phyloP scores from a whole-genome alignment of 129 eudicot species.

The Logfia minima region DNA sequence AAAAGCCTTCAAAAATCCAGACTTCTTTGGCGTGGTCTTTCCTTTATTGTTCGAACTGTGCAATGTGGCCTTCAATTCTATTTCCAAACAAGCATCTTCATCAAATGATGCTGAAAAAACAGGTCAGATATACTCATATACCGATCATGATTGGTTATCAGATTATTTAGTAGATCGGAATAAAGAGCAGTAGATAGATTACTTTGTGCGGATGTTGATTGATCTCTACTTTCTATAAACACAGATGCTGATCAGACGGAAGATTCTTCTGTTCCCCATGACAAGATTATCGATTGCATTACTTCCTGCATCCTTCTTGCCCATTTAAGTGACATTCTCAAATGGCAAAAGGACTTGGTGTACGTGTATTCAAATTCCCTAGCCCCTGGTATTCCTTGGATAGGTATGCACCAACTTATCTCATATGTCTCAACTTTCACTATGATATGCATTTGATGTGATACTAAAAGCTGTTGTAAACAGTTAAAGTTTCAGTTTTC shows the following conservation, averaged over 20 bases:
- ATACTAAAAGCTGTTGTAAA: slow-evolving; percentile 22
- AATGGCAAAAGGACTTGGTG: slow-evolving; percentile 52
- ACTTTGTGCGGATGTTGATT: slow-evolving; percentile 13
- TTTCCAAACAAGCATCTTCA: slow-evolving; percentile 45
- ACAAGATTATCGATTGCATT: slow-evolving; percentile 66
- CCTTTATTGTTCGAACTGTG: slow-evolving; percentile 74
- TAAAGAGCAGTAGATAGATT: neutral
- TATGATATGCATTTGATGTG: neutral
- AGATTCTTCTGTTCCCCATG: slow-evolving; percentile 52
- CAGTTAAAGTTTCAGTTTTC: slow-evolving; percentile 87
- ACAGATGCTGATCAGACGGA: slow-evolving; percentile 54
- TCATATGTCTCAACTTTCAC: neutral
- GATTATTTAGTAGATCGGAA: neutral
- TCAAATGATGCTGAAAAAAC: slow-evolving; percentile 44
- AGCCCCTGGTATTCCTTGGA: slow-evolving; percentile 70
- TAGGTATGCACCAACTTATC: slow-evolving; percentile 42
- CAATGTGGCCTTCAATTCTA: slow-evolving; percentile 31
- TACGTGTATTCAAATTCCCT: slow-evolving; percentile 51
- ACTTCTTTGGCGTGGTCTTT: slow-evolving; percentile 64
- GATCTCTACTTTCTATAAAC: slow-evolving; percentile 29
- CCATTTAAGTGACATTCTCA: slow-evolving; percentile 55
- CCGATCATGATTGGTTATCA: neutral
- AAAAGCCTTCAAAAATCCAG: slow-evolving; percentile 74
- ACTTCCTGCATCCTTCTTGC: slow-evolving; percentile 73
- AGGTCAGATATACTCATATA: slow-evolving; percentile 41